Base-by-base conservation (phyloP, 23 red algal species). In the Agarophyton chilense region DNA sequence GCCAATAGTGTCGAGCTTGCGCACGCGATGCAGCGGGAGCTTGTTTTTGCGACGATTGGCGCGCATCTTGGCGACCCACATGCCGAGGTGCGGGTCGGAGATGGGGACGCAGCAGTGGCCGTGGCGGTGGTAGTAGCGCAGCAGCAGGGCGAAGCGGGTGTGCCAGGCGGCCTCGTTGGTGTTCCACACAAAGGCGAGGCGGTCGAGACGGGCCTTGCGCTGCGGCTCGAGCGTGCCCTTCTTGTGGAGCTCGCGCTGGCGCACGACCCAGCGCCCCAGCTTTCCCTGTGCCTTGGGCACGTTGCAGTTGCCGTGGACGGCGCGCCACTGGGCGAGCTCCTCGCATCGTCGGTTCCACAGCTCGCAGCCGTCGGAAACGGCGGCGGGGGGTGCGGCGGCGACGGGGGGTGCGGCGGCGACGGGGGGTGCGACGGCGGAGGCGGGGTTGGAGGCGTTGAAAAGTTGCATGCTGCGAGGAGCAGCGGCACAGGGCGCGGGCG, bases 11-110 rank as follows among this genome's bases (percentile, higher is more conserved):
- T 75, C 56, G 47, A 89, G 71, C 71, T 75, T 72, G 13, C 58
- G 70, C 18, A 77, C 52, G 42, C 85, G 63, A 38, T 89, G 66
- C 19, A 47, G 26, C 16, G 65, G 55, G 40, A 89, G 85, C 71
- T 89, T 89, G 14, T 62, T 49, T 52, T 77, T 89, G 13, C 70
- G 25, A 9, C 72, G 67, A 25, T 77, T 72, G 31, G 68, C 66
- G 44, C 85, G 63, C 68, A 77, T 72, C 71, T 89, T 89, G 25
- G 85, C 85, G 66, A 78, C 85, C 85, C 85, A 89, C 68, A 78
- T 75, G n/a, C 85, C 85, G 1, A 89, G 85, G 45, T 61, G 47
- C 21, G 66, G 66, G 70, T 77, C 54, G 18, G 85, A 72, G 54
- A 89, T 89, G 66, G 85, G 85, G 10, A 89, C 85, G 38, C 85